A percentile compares a stretch with the other conserved stretches of the same genome.
Conservation (phyloP, 352 stramenopile genomes). For the Pythium brassicae region DNA sequence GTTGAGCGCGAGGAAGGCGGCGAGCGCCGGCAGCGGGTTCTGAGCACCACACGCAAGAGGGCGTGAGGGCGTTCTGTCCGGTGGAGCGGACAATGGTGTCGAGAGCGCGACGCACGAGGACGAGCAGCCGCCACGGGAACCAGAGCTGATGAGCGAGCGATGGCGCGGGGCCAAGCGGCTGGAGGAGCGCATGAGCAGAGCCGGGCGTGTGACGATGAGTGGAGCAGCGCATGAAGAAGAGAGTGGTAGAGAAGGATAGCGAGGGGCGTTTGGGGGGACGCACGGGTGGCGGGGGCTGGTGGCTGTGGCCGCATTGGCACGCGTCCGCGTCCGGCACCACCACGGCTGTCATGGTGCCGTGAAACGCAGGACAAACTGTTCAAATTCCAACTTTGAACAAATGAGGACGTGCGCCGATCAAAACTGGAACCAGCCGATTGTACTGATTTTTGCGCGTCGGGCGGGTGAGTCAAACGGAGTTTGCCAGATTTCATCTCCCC, state of each 20-base stretch:
- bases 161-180: neutral
- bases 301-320: slow-evolving; percentile 31
- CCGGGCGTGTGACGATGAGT: neutral
- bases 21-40: slow-evolving; percentile 57
- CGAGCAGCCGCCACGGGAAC: slow-evolving; percentile 62
- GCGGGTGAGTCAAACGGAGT: too few relatives aligned
- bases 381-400: too few relatives aligned
- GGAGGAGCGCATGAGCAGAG: neutral
- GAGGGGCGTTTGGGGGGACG: neutral
- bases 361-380: too few relatives aligned
- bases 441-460: too few relatives aligned
- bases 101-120: slow-evolving; percentile 31
- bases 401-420: too few relatives aligned
- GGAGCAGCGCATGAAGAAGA: neutral
- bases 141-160: slow-evolving; percentile 66
- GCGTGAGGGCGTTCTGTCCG: neutral
- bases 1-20: slow-evolving; percentile 50
- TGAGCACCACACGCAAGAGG: slow-evolving; percentile 8
- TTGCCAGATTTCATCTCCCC: too few relatives aligned
- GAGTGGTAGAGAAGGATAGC: neutral
- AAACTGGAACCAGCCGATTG: too few relatives aligned
- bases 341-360: slow-evolving; percentile 8
- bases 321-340: slow-evolving; percentile 21
- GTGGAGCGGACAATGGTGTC: neutral
- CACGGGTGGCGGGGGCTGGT: slow-evolving; percentile 8